Percentiles rank a stretch among this genome's conserved stretches.
Conservation (phyloP, 2,329 filamentous ascomycete species). For the Spiromastix sp. region DNA sequence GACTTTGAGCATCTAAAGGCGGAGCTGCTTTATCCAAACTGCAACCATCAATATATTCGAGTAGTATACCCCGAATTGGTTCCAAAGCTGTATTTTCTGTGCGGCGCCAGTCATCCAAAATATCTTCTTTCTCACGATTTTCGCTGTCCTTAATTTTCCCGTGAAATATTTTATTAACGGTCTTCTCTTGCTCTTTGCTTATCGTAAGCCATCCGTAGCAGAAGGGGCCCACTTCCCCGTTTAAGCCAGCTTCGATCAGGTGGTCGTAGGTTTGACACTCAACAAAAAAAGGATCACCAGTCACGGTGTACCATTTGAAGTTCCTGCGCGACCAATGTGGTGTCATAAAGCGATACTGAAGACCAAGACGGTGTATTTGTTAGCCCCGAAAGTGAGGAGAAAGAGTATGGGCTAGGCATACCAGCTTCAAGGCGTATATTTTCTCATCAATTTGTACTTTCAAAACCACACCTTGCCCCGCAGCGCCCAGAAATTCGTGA, state of each 20-base stretch:
- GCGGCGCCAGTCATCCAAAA: conserved; percentile 1
- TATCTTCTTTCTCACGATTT: conserved; percentile 3
- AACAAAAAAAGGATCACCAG: conserved; percentile 8
- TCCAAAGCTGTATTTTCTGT: conserved; percentile 5
- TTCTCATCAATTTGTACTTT: conserved; percentile 4
- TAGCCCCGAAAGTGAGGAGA: neutral
- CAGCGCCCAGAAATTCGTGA: conserved; percentile 4
- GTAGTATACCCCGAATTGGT: conserved; percentile 5
- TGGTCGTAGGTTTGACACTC: conserved; percentile 9
- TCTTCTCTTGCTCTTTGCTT: conserved; percentile 1
- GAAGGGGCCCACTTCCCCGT: conserved; percentile 2
- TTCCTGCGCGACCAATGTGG: conserved; percentile 4
- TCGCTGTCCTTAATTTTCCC: no score
- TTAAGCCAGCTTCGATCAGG: conserved; percentile 5
- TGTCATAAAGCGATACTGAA: conserved; percentile 5
- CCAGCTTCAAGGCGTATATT: conserved; percentile 7
- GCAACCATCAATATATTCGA: conserved; percentile 6
- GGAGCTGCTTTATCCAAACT: conserved; percentile 4
- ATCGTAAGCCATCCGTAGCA: conserved; percentile 4
- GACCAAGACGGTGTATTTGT: neutral
- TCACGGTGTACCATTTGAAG: conserved; percentile 5
- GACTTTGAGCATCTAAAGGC: conserved; percentile 2
- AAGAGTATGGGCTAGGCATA: conserved; percentile 4
- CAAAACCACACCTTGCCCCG: conserved; percentile 3
- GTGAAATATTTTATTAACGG: no score